phyloP scores from a whole-genome alignment of 1,139 yeast species.

The Candida freyschussii region DNA sequence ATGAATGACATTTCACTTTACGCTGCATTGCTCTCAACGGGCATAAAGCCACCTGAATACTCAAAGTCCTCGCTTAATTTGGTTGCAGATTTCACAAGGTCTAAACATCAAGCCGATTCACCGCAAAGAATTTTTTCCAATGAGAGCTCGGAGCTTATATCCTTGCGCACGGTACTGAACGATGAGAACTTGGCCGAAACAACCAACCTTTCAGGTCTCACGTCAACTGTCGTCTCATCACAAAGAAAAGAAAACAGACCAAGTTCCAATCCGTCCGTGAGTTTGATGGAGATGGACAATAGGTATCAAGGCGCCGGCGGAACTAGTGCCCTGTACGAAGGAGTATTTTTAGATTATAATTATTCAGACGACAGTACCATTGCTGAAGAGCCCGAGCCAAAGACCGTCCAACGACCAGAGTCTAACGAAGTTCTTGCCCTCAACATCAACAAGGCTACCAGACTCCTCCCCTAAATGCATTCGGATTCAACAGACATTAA shows the following conservation, averaged over 20 bases:
- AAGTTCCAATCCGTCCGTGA: not conserved
- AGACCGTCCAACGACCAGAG: too few relatives aligned
- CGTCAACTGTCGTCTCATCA: too few relatives aligned
- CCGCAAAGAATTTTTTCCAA: not conserved
- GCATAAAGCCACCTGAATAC: slow-evolving; percentile 27
- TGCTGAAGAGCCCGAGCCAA: too few relatives aligned
- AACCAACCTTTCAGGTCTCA: slow-evolving; percentile 3
- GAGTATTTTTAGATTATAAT: slow-evolving; percentile 20
- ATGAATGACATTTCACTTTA: slow-evolving; percentile 44
- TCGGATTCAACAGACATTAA: too few relatives aligned
- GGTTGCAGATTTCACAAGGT: slow-evolving; percentile 33
- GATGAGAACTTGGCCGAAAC: slow-evolving; percentile 4
- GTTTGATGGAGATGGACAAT: not conserved
- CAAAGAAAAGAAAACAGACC: too few relatives aligned
- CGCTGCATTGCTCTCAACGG: slow-evolving; percentile 49
- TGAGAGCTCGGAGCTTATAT: not conserved
- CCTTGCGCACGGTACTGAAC: slow-evolving; percentile 1
- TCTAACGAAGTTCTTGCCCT: slow-evolving; percentile 1
- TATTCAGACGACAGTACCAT: slow-evolving; percentile 21
- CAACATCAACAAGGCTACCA: too few relatives aligned
- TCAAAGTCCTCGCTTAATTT: slow-evolving; percentile 26
- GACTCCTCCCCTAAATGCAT: too few relatives aligned
- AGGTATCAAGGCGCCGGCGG: slow-evolving; percentile 2
- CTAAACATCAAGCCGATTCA: slow-evolving; percentile 20
- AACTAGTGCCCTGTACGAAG: slow-evolving; percentile 15